Evolutionary conservation across 371 early-diverging fungal species (phyloP), one percentile per base, ranked within the genome.

Genomic region (Mortierella sp.): DNA sequence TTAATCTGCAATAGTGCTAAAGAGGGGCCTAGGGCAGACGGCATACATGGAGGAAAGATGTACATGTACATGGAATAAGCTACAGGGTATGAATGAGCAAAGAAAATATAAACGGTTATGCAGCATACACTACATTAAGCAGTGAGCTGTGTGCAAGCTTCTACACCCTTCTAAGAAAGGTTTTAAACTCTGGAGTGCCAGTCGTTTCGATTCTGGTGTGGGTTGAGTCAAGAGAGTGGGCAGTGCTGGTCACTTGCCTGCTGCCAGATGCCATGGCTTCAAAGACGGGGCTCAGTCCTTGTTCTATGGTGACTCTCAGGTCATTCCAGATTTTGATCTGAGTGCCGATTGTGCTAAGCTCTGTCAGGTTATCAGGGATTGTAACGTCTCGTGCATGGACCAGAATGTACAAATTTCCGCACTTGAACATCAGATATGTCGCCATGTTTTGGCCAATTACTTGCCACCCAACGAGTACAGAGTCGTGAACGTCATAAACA

Each of bases 341-440:
- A 15, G 48, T 60, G n/a, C 62, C 57, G 30, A 62, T 28, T 7
- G 18, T 62, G 16, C 21, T 19, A n/a, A 68, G 62, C 19, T 62
- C 61, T 18, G 47, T 68, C 57, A 68, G n/a, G 44, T 45, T 57
- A 28, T 68, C 57, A 29, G 69, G 69, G 62, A 68, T 62, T 15
- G n/a, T 28, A 12, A 68, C 62, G n/a, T 68, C 51, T 9, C 51
- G n/a, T 5, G 50, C 62, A 50, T 62, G 55, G 51, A 57, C 21
- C 62, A 68, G 55, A 14, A 50, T 15, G 43, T 61, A 68, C 23
- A 68, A 46, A 43, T 62, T 68, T 5, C 51, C 52, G 25, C 66
- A 59, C 16, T 61, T 15, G 5, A 21, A 43, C 57, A 62, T 68
- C 16, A 68, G 7, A 28, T 68, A 68, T n/a, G 62, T 50, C 15